Evolutionary conservation across 768 basidiomycete species (phyloP).

Genomic region (Trametes punicea): DNA sequence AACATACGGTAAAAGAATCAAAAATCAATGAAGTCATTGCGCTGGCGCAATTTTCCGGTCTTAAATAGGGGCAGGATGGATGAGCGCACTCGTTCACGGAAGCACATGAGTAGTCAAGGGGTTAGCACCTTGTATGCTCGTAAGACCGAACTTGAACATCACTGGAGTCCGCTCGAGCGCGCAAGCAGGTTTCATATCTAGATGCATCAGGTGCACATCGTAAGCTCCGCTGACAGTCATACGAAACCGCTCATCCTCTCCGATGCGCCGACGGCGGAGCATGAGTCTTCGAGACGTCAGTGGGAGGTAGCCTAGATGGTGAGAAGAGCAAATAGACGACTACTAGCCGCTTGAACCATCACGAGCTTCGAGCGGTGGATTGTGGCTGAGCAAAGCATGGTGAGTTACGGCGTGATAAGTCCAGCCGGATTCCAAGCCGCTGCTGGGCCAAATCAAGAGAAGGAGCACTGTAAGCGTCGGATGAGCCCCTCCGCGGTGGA

Average conservation of each 20-base stretch:
- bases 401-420: background rate
- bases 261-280: background rate
- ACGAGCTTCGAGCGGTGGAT: background rate
- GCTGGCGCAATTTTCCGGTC: background rate
- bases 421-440: background rate
- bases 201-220: background rate
- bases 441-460: background rate
- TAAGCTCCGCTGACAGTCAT: background rate
- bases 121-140: background rate
- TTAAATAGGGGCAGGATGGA: background rate
- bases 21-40: background rate
- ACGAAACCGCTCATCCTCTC: background rate
- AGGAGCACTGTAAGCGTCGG: background rate
- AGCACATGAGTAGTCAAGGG: background rate
- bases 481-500: background rate
- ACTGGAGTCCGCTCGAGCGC: background rate
- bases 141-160: background rate
- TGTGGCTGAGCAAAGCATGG: background rate
- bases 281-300: background rate
- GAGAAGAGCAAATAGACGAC: background rate
- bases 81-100: background rate
- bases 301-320: background rate
- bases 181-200: background rate
- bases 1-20: background rate
- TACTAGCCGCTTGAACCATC: background rate